These are phyloP conservation scores for Solanum hybrid DNA, from an alignment of 305 asterid genomes.

Conservation along the genomic window DNA sequence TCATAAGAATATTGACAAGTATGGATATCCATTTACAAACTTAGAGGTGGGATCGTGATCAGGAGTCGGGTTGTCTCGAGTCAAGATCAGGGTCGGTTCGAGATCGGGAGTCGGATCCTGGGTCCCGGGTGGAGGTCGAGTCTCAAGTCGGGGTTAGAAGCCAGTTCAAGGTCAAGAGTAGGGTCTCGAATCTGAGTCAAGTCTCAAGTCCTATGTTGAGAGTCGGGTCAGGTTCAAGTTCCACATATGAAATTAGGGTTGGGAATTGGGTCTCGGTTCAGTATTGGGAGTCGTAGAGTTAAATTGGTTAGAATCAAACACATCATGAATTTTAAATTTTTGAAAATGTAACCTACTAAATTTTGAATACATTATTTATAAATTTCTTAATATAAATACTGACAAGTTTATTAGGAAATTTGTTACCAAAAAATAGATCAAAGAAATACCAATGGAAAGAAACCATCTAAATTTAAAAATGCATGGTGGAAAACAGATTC, in stretches of 20 bases:
- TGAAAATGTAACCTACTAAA: not conserved
- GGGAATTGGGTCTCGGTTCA: not conserved
- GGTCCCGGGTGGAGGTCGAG: not conserved
- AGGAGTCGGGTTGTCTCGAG: not conserved
- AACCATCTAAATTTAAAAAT: too few relatives aligned
- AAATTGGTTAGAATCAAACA: not conserved
- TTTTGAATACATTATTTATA: too few relatives aligned
- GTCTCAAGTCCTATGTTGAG: not conserved
- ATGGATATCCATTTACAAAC: not conserved
- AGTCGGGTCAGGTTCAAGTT: not conserved
- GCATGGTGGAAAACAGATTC: too few relatives aligned
- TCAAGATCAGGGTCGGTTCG: not conserved
- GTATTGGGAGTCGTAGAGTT: not conserved
- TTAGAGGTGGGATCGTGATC: not conserved
- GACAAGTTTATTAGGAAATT: not conserved
- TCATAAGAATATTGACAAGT: not conserved
- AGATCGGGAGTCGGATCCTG: not conserved
- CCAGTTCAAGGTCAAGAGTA: not conserved
- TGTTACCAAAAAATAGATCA: not conserved
- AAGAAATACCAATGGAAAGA: not conserved
- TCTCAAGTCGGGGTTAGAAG: not conserved
- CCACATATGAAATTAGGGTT: not conserved
- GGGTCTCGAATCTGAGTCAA: not conserved
- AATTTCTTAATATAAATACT: too few relatives aligned
- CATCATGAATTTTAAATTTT: not conserved